These are phyloP conservation scores for Fusarium sp. DNA, from an alignment of 2,329 filamentous ascomycete species.

Conservation along the genomic window DNA sequence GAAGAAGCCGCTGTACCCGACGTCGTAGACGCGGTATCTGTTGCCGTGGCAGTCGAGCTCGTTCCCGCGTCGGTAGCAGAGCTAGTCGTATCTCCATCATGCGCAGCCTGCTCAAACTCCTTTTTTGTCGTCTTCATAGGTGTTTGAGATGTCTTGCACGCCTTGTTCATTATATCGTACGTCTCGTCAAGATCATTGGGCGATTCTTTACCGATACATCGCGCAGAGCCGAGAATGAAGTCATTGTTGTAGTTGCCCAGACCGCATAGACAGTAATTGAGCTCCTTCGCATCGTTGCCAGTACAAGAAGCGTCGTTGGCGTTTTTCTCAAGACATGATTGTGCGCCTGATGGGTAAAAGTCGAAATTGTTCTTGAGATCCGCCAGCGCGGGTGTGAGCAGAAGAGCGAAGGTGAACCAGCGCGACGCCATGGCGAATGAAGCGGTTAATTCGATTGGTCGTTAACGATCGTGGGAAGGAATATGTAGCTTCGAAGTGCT, in stretches of 20 bases:
- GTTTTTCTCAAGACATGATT: slow-evolving; percentile 59
- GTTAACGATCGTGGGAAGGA: background rate
- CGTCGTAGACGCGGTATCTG: background rate
- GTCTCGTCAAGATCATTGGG: slow-evolving; percentile 56
- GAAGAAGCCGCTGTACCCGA: background rate
- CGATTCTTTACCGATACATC: slow-evolving; percentile 57
- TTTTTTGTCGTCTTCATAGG: slow-evolving; percentile 57
- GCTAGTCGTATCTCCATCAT: slow-evolving; percentile 11
- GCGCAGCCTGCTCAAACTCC: slow-evolving; percentile 54
- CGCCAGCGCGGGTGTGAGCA: slow-evolving; percentile 41
- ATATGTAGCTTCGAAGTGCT: background rate
- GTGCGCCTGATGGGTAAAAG: slow-evolving; percentile 50
- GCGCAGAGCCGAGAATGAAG: slow-evolving; percentile 62
- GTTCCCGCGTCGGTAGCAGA: slow-evolving; percentile 5
- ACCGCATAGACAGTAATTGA: slow-evolving; percentile 64
- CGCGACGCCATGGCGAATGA: slow-evolving; percentile 45
- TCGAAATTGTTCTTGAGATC: slow-evolving; percentile 50
- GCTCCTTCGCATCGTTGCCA: slow-evolving; percentile 52
- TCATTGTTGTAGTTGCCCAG: slow-evolving; percentile 56
- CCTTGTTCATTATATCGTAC: slow-evolving; percentile 58
- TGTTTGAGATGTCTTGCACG: slow-evolving; percentile 60
- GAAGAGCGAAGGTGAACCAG: slow-evolving; percentile 50
- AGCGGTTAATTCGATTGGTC: background rate
- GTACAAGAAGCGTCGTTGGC: slow-evolving; percentile 57
- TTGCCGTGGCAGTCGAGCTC: slow-evolving; percentile 12